Base-by-base conservation (phyloP, 2,329 filamentous ascomycete genomes). In the Ascochyta koolunga region DNA sequence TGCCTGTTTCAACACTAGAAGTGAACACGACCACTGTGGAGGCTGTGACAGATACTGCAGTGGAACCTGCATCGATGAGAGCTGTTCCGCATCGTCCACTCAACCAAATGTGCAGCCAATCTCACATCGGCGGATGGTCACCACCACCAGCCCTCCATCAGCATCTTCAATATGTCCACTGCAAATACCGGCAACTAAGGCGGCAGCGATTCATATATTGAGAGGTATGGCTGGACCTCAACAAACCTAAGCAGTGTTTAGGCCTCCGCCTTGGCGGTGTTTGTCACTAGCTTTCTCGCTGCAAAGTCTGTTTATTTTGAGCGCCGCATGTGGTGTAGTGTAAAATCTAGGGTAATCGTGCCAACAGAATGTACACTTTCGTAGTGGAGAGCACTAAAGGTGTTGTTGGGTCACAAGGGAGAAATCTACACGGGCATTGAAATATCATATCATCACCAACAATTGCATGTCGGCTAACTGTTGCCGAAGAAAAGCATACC, bases 1-100 rank as follows among this genome's bases (percentile, higher is more conserved):
- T 18, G 31, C 5, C 33, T 54, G 50, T 16, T 48, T 54, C n/a
- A 49, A 54, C 10, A 49, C 39, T 16, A 31, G 38, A 29, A 45
- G 32, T 21, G 45, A 54, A 21, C 29, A 36, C 16, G 49, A 44
- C 10, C 39, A 49, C 16, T 49, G 39, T 31, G 45, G 45, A 40
- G 40, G 39, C 13, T 54, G 51, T 19, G 51, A 35, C 18, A 54
- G 37, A 7, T 45, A 37, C 32, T 40, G 40, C 18, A 44, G 40
- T 15, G 51, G 29, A 27, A 16, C 35, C 15, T 54, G 45, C 35
- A 18, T 45, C 22, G 35, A 29, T 9, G 40, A 21, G 19, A 41
- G 15, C 18, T 49, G 45, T 48, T n/a, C 32, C 16, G 29, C 22
- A 21, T 36, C 24, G 29, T 48, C 39, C 4, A 44, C 51, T 25